Evolutionary conservation across 148 eudicot genomes (phyloP).

Genomic region (Limonium bicolor): DNA sequence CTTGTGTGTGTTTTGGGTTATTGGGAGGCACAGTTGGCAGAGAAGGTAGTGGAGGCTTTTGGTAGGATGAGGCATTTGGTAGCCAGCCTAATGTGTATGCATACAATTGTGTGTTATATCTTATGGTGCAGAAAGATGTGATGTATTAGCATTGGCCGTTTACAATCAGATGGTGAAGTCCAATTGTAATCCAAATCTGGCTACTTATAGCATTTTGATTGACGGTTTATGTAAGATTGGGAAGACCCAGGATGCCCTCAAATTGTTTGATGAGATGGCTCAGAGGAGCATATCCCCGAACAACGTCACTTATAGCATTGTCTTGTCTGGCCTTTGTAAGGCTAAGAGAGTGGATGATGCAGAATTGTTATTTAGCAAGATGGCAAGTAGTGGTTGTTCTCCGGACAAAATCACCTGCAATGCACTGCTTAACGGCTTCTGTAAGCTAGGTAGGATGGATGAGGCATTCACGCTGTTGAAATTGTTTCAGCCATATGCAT

Average conservation of each 20-base stretch:
- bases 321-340: constrained; percentile 53
- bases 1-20: constrained; percentile 39
- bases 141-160: constrained; percentile 45
- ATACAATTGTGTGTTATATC: constrained; percentile 44
- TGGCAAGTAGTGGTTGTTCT: constrained; percentile 27
- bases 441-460: constrained; percentile 49
- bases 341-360: constrained; percentile 58
- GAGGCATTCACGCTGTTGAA: constrained; percentile 30
- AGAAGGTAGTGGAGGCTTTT: constrained; percentile 54
- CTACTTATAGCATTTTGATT: constrained; percentile 56
- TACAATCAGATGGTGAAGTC: constrained; percentile 65
- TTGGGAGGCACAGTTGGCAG: constrained; percentile 28
- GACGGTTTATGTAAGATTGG: constrained; percentile 65
- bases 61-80: constrained; percentile 52
- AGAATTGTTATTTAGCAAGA: constrained; percentile 23
- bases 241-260: constrained; percentile 35
- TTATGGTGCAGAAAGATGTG: constrained; percentile 39
- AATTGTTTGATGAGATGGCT: constrained; percentile 63
- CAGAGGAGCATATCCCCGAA: constrained; percentile 31
- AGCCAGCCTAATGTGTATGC: constrained; percentile 42
- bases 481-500: constrained; percentile 30
- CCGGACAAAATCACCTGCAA: constrained; percentile 45
- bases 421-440: constrained; percentile 56
- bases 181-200: constrained; percentile 27
- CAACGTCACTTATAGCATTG: constrained; percentile 40